Percentiles rank a stretch among this genome's conserved stretches.
These are phyloP conservation scores for Echium plantagineum DNA, from an alignment of 257 asterid genomes.

Conservation along the genomic window DNA sequence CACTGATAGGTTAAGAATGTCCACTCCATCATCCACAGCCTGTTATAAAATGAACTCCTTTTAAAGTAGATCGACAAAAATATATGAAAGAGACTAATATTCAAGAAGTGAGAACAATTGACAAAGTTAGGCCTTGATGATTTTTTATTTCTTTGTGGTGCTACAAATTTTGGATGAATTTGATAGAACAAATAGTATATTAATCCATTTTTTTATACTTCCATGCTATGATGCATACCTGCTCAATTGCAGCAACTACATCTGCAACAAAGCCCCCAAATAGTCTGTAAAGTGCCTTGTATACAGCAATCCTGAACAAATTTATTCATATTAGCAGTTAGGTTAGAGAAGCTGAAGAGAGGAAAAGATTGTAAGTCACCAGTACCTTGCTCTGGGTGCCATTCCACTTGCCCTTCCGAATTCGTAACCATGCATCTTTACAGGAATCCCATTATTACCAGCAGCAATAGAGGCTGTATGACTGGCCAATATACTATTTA, in stretches of 20 bases:
- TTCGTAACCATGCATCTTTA: conserved; percentile 87
- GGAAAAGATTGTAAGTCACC: not conserved
- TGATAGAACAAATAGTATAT: not conserved
- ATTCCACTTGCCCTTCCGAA: conserved; percentile 98
- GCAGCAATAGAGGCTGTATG: conserved; percentile 98
- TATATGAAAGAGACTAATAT: conserved; percentile 6
- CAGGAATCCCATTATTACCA: conserved; percentile 95
- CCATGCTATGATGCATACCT: conserved; percentile 32
- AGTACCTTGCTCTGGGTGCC: conserved; percentile 99
- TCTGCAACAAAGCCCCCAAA: conserved; percentile 97
- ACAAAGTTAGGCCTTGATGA: not conserved
- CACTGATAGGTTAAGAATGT: conserved; percentile 87
- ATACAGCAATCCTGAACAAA: conserved; percentile 83
- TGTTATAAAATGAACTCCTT: conserved; percentile 22
- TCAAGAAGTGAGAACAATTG: conserved; percentile 3
- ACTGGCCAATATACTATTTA: conserved; percentile 28
- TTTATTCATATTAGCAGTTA: conserved; percentile 11
- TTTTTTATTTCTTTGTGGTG: not conserved
- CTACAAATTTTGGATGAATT: not conserved
- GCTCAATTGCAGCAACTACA: conserved; percentile 98
- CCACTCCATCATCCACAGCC: conserved; percentile 99
- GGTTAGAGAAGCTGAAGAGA: conserved; percentile 5
- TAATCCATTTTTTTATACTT: not conserved
- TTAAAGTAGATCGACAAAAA: conserved; percentile 15
- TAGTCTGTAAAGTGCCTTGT: conserved; percentile 92